Evolutionary conservation across 257 asterid species (phyloP).

Genomic region (Scutellaria barbata): DNA sequence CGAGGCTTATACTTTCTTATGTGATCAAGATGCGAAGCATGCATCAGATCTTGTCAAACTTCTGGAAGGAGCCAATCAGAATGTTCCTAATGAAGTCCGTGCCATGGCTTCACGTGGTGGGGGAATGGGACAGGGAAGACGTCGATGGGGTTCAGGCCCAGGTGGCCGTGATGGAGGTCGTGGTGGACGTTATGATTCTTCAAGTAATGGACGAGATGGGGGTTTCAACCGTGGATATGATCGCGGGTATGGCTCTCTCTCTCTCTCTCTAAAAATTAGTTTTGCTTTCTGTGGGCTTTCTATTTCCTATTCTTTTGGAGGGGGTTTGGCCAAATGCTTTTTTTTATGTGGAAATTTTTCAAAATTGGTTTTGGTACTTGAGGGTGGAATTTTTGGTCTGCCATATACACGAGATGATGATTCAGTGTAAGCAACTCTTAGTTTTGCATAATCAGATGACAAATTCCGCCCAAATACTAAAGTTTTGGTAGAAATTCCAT

Average conservation of each 20-base stretch:
- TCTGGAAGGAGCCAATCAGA: slow-evolving; percentile 88
- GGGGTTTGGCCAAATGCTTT: too few species aligned
- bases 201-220: slow-evolving; percentile 55
- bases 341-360: too few species aligned
- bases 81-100: slow-evolving; percentile 77
- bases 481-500: too few species aligned
- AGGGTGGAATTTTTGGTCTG: too few species aligned
- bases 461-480: too few species aligned
- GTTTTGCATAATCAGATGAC: too few species aligned
- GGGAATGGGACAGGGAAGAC: slow-evolving; percentile 74
- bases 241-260: slow-evolving; percentile 45
- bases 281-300: background rate
- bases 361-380: too few species aligned
- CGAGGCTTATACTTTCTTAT: slow-evolving; percentile 73
- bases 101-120: slow-evolving; percentile 84
- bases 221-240: slow-evolving; percentile 55
- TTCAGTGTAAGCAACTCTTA: too few species aligned
- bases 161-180: slow-evolving; percentile 66
- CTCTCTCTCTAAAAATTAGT: background rate
- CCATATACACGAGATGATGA: too few species aligned
- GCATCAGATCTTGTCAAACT: slow-evolving; percentile 84
- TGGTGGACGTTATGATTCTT: slow-evolving; percentile 60
- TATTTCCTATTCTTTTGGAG: too few species aligned
- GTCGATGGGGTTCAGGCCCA: slow-evolving; percentile 79
- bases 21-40: slow-evolving; percentile 83